Percentiles rank a stretch among this genome's conserved stretches.
These are phyloP conservation scores for Cryptococcus sp. DNA, from an alignment of 1,284 basidiomycete genomes.

Conservation along the genomic window DNA sequence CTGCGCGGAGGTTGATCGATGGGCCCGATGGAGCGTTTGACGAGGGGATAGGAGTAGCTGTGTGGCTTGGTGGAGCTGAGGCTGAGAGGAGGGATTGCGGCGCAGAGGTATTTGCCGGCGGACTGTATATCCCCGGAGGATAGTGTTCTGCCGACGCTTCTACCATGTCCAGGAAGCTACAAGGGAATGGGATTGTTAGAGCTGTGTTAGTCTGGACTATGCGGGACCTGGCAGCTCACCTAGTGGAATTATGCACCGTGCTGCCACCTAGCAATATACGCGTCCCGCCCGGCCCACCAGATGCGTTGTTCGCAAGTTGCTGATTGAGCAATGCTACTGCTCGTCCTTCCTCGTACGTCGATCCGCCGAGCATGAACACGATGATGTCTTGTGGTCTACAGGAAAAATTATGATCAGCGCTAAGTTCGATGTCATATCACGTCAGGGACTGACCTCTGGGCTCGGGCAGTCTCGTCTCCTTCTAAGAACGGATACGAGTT, in stretches of 20 bases:
- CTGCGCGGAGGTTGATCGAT: conserved; percentile 77
- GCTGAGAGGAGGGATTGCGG: conserved; percentile 63
- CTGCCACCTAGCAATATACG: conserved; percentile 86
- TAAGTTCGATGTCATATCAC: neutral
- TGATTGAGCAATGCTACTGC: conserved; percentile 82
- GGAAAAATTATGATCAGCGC: neutral
- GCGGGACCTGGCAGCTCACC: conserved; percentile 56
- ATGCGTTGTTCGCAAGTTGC: conserved; percentile 58
- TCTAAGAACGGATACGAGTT: conserved; percentile 88
- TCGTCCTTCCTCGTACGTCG: conserved; percentile 90
- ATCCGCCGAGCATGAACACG: conserved; percentile 89
- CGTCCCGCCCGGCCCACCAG: conserved; percentile 56
- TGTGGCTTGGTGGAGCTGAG: conserved; percentile 59
- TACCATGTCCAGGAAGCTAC: conserved; percentile 54
- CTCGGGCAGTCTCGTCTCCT: conserved; percentile 56
- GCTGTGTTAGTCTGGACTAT: neutral
- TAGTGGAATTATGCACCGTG: conserved; percentile 87
- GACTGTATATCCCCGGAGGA: conserved; percentile 47
- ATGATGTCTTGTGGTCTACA: conserved; percentile 90
- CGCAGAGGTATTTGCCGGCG: conserved; percentile 26
- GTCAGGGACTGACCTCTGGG: conserved; percentile 39
- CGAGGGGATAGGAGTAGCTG: conserved; percentile 31
- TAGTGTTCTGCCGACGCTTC: conserved; percentile 46
- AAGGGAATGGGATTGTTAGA: neutral
- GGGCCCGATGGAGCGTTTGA: conserved; percentile 55